Evolutionary conservation across 2,329 filamentous ascomycete species (phyloP), one percentile per base, ranked within the genome.

Genomic region (Lachnellula subtilissima): DNA sequence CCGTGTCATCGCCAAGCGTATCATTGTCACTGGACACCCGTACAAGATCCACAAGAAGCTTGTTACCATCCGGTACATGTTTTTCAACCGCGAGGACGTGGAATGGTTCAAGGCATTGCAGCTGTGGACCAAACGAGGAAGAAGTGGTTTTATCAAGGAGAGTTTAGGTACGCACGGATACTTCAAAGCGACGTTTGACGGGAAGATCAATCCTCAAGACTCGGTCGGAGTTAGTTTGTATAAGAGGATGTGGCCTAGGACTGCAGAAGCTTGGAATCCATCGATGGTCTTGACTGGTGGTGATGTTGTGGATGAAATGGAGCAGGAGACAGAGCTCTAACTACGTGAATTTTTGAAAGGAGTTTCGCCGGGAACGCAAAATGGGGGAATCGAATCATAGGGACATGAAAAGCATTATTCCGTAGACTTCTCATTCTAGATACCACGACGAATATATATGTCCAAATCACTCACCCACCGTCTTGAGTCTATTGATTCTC

Each of bases 11-110:
- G 92, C 93, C 66, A 99, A 99, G 76, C 87, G 94, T 52, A 86
- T 96, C 65, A 89, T 97, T 62, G 80, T 99, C 55, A 96, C 94
- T 0, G 95, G 94, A 15, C 93, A 99, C 70, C 94, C 95, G 0
- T 97, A 91, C 81, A 96, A 99, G 77, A 99, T 99, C 72, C 91
- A 99, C 83, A 97, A 96, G 82, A 91, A 88, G 74, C 80, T 99
- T 23, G 94, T 99, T 57, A 99, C 95, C 0, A 87, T 99, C 48
- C 87, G 94, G 32, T 99, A 99, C 81, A 99, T 99, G 95, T 99
- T 99, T 81, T 99, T 99, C 84, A 95, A 93, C 77, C 80, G 88
- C 49, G 90, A 93, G 67, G 95, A 99, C 63, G 90, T 99, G 35
- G 85, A 89, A 64, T 99, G 94, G 92, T 99, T 97, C 83, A 96